Conservation (phyloP, 139 green algal species). For the Trebouxia sp. region DNA sequence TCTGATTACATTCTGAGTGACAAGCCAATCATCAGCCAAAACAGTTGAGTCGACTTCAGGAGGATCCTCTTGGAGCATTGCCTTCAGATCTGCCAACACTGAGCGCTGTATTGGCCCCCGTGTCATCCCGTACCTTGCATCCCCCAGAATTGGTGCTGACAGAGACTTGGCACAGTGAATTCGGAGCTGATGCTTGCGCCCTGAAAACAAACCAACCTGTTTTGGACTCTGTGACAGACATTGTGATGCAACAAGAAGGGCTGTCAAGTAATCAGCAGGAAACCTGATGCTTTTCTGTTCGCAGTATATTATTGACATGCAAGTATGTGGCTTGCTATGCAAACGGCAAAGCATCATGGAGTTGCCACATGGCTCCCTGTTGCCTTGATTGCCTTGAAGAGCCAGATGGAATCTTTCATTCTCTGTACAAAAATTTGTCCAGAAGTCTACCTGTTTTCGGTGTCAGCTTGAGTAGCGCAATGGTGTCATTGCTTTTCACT, state of each 20-base stretch:
- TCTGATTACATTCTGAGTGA: too few species aligned
- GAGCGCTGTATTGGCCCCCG: background rate
- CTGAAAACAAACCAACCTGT: background rate
- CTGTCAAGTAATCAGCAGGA: too few species aligned
- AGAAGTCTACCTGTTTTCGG: background rate
- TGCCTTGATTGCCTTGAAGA: too few species aligned
- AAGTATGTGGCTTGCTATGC: too few species aligned
- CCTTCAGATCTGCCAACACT: background rate
- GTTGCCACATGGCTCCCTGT: too few species aligned
- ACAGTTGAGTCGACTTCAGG: background rate
- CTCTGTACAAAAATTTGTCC: too few species aligned
- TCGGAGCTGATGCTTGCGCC: conserved; percentile 1
- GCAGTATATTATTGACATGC: too few species aligned
- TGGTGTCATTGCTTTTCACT: background rate
- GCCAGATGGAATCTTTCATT: too few species aligned
- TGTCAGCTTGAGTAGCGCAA: background rate
- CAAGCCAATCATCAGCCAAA: background rate
- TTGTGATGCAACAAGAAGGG: too few species aligned
- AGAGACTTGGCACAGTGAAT: background rate
- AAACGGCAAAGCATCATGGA: too few species aligned
- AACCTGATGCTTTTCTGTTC: too few species aligned
- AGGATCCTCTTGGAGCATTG: background rate
- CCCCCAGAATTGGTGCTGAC: conserved; percentile 2
- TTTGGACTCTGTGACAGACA: too few species aligned
- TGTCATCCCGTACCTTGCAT: background rate